Base-by-base conservation (phyloP, 306 rosid genomes). In the Rosa rugosa region DNA sequence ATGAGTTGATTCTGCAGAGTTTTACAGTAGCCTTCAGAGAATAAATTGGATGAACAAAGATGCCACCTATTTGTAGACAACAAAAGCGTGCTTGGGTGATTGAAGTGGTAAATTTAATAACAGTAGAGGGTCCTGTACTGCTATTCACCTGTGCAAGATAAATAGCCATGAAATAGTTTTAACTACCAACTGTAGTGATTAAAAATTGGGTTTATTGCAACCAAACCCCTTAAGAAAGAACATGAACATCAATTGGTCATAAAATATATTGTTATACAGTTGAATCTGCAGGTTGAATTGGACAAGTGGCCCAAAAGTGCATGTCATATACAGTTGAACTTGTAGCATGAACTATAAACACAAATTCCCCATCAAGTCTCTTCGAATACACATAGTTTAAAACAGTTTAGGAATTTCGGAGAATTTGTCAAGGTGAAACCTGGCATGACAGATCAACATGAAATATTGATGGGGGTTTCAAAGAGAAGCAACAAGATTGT, bases 271-370 rank as follows among this genome's bases (percentile, higher is more conserved):
- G 36, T 44, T 51, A 25, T 41, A 9, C 46, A 41, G 72, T 42
- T 62, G 74, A 71, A 71, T 41, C 66, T 63, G 79, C 53, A 31
- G 71, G 62, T 44, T 27, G 71, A 62, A 62, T 40, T 23, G 45
- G 64, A 53, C 27, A 47, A 75, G 56, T 5, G 67, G 80, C 63
- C 76, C 41, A 14, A 65, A 64, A 57, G 77, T 71, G 75, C 53
- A 42, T 71, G 79, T 71, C 79, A 84, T 80, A 71, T 71, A 44
- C 71, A 71, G 81, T 76, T 76, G 77, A 76, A 45, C 59, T 56
- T 72, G 79, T 36, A 4, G 77, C 71, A 76, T 34, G 14, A 72
- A 22, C 62, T 65, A 40, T 40, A 36, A 68, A 72, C 87, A 83
- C 62, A 76, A 3, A 57, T 47, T 18, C 34, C 62, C 75, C 36